Evolutionary conservation across 2,329 filamentous ascomycete species (phyloP).

Genomic region (Diaporthe longicolla): DNA sequence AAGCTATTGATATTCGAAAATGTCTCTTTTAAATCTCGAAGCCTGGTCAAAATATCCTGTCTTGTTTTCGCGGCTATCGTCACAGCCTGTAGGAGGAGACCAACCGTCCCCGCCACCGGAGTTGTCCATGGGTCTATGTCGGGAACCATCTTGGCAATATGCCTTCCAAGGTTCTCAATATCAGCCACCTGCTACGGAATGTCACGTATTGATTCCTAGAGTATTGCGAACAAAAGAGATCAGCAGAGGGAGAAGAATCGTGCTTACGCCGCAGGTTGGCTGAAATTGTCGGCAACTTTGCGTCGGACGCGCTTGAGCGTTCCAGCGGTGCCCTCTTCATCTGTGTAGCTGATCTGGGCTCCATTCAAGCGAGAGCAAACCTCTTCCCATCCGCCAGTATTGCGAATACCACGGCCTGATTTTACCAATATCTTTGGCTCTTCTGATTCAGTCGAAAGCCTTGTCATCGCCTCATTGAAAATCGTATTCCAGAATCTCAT

Average conservation of each 20-base stretch:
- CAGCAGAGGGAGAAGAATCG: too few relatives aligned
- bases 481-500: not conserved
- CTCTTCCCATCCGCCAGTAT: not conserved
- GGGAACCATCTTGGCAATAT: not conserved
- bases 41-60: not conserved
- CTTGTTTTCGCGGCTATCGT: not conserved
- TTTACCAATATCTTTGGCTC: not conserved
- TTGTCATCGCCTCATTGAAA: not conserved
- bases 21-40: not conserved
- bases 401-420: not conserved
- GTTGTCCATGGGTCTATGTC: constrained; percentile 1
- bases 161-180: too few relatives aligned
- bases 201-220: too few relatives aligned
- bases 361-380: not conserved
- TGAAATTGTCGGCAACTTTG: not conserved
- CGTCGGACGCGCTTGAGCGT: not conserved
- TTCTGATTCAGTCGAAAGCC: not conserved
- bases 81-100: not conserved
- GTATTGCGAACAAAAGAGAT: too few relatives aligned
- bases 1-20: not conserved
- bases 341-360: not conserved
- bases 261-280: not conserved
- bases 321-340: not conserved
- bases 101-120: not conserved
- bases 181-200: too few relatives aligned